Base-by-base conservation (phyloP, 1,284 basidiomycete species). In the Sanghuangporus baumii region DNA sequence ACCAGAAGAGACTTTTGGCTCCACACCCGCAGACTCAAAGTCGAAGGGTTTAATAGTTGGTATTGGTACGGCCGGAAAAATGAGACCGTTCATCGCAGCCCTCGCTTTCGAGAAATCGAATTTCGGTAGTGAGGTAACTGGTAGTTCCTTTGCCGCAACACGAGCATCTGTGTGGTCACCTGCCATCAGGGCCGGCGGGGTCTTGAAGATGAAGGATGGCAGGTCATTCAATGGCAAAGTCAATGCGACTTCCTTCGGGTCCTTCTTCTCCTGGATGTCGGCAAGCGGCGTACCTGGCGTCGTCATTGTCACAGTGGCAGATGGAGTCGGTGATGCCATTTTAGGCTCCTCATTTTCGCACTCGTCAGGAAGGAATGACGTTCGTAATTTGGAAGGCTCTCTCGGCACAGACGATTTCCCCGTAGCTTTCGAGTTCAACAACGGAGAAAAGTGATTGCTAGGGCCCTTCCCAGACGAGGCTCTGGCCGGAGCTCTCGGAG, bases 331-430 rank as follows among this genome's bases (percentile, higher is more conserved):
- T 16, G 46, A 14, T n/a, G 57, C 8, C 18, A 36, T 6, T 11
- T 50, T 41, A 9, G 60, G 14, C 48, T 38, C 47, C 23, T 64
- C 63, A 20, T 74, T 74, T 61, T 79, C 76, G 4, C 75, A 76
- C 23, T 68, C 69, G 14, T 81, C 81, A 6, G 78, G 75, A 56
- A 83, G 79, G 71, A 85, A 82, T 68, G 86, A 87, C 65, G 79
- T 86, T 36, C 88, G 81, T 57, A 90, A 76, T 70, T 89, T 89
- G 64, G 88, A 89, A 0, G 88, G 88, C 55, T 87, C 85, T 68
- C 84, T 87, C 0, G 88, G 88, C 20, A 79, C 77, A 18, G 82
- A 78, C 2, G 77, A 76, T 69, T 79, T 82, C 11, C 40, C 50
- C 7, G 67, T 41, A 36, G 71, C 46, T 57, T 73, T 78, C 11